Conservation (phyloP, 179 eudicot genomes). For the Vitellaria paradoxa region DNA sequence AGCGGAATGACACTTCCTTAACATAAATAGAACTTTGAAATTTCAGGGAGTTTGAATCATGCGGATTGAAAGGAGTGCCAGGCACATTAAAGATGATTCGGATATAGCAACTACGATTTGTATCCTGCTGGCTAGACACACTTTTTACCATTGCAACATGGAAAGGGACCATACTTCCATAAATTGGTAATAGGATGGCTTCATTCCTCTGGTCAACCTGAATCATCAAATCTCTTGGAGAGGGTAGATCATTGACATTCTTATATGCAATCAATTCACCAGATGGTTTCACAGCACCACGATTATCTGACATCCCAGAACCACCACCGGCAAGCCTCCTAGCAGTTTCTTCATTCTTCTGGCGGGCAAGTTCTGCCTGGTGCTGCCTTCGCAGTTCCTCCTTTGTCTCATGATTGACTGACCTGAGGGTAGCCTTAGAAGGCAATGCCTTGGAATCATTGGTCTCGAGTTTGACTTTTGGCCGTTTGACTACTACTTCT, state of each 20-base stretch:
- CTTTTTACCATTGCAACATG: conserved; percentile 63
- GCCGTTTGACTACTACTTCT: neutral
- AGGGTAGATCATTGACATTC: conserved; percentile 59
- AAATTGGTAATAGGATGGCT: conserved; percentile 60
- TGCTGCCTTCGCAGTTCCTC: conserved; percentile 65
- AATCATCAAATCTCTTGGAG: conserved; percentile 60
- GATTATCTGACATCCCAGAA: conserved; percentile 36
- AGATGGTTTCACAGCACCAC: conserved; percentile 37
- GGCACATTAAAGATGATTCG: conserved; percentile 63
- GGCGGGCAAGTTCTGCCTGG: conserved; percentile 69
- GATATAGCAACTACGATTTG: conserved; percentile 52
- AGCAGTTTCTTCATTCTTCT: conserved; percentile 72
- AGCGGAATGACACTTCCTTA: conserved; percentile 65
- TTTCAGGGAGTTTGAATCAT: conserved; percentile 46
- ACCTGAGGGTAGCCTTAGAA: conserved; percentile 54
- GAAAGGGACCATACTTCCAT: conserved; percentile 67
- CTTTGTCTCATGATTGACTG: conserved; percentile 52
- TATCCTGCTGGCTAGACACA: conserved; percentile 60
- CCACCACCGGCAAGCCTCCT: conserved; percentile 66
- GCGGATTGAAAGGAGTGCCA: conserved; percentile 57
- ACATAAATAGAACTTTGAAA: conserved; percentile 51
- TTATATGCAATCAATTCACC: conserved; percentile 62
- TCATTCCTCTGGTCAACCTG: conserved; percentile 63
- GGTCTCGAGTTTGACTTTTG: conserved; percentile 39
- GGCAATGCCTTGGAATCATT: conserved; percentile 27